phyloP scores from a whole-genome alignment of 495 filamentous ascomycete species.

The Rusavskia elegans region DNA sequence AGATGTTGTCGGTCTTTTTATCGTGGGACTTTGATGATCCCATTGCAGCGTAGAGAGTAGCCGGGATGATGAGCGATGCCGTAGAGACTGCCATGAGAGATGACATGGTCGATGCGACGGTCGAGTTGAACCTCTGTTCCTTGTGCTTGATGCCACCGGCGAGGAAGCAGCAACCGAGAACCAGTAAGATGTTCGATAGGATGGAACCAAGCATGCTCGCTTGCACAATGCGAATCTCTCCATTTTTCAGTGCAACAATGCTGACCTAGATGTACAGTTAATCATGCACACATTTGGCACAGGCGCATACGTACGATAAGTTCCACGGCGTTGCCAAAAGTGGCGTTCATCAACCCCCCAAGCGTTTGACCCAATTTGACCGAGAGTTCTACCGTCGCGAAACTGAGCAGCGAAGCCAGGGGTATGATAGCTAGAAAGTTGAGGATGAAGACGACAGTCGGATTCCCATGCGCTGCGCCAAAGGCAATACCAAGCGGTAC shows the following conservation, averaged over 20 bases:
- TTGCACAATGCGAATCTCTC: slow-evolving; percentile 88
- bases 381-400: slow-evolving; percentile 88
- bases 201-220: slow-evolving; percentile 96
- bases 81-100: slow-evolving; percentile 88
- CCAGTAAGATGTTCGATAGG: slow-evolving; percentile 85
- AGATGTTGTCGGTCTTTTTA: slow-evolving; percentile 46
- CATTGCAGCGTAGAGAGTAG: slow-evolving; percentile 52
- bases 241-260: slow-evolving; percentile 72
- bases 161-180: slow-evolving; percentile 94
- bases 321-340: slow-evolving; percentile 97
- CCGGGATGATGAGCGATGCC: slow-evolving; percentile 86
- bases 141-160: slow-evolving; percentile 54
- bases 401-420: slow-evolving; percentile 79
- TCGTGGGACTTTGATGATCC: slow-evolving; percentile 13
- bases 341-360: slow-evolving; percentile 87
- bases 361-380: slow-evolving; percentile 73
- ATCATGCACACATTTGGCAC: too few relatives aligned
- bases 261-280: slow-evolving; percentile 48
- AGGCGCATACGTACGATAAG: slow-evolving; percentile 54
- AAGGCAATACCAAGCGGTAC: slow-evolving; percentile 80
- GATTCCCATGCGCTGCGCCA: slow-evolving; percentile 53
- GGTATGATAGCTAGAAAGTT: slow-evolving; percentile 97
- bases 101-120: slow-evolving; percentile 88
- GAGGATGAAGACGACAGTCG: slow-evolving; percentile 64
- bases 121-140: slow-evolving; percentile 69